Conservation (phyloP, 2,329 filamentous ascomycete species). For the Teratosphaeria nubilosa region DNA sequence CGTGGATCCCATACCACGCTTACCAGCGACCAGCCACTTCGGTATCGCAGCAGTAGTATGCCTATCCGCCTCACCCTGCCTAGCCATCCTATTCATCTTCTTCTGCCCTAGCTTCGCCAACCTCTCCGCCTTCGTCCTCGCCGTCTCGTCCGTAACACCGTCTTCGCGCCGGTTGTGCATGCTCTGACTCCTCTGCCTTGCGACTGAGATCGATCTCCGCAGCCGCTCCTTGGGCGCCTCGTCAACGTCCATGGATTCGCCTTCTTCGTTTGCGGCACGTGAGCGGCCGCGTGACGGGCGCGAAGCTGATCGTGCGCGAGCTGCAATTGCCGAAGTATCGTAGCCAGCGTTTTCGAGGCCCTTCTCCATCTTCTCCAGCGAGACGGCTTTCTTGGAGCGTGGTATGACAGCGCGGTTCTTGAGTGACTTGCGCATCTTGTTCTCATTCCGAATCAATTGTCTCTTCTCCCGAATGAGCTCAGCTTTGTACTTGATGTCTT, state of each 20-base stretch:
- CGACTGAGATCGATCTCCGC: constrained; percentile 51
- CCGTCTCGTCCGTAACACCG: constrained; percentile 59
- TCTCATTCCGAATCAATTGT: constrained; percentile 82
- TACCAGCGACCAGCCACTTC: constrained; percentile 90
- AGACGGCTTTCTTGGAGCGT: constrained; percentile 68
- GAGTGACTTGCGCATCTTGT: constrained; percentile 87
- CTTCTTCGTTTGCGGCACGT: constrained; percentile 43
- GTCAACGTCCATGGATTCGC: constrained; percentile 62
- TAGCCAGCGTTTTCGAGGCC: constrained; percentile 77
- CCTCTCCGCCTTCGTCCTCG: constrained; percentile 71
- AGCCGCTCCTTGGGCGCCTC: constrained; percentile 27
- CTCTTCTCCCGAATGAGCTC: constrained; percentile 94
- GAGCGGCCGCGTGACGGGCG: constrained; percentile 58
- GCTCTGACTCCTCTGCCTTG: constrained; percentile 55
- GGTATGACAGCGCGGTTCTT: constrained; percentile 96
- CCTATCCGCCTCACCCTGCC: constrained; percentile 92
- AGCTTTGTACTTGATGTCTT: constrained; percentile 81
- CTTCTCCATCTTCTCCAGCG: constrained; percentile 75
- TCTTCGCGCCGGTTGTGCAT: constrained; percentile 59
- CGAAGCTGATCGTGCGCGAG: constrained; percentile 61
- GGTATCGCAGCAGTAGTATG: constrained; percentile 70
- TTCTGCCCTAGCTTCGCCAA: constrained; percentile 85
- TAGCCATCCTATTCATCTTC: constrained; percentile 97
- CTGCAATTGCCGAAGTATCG: constrained; percentile 65
- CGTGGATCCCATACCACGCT: constrained; percentile 89